Evolutionary conservation across 805 yeast species (phyloP), one percentile per base, ranked within the genome.

Genomic region (Pichia rugopelliculosa): DNA sequence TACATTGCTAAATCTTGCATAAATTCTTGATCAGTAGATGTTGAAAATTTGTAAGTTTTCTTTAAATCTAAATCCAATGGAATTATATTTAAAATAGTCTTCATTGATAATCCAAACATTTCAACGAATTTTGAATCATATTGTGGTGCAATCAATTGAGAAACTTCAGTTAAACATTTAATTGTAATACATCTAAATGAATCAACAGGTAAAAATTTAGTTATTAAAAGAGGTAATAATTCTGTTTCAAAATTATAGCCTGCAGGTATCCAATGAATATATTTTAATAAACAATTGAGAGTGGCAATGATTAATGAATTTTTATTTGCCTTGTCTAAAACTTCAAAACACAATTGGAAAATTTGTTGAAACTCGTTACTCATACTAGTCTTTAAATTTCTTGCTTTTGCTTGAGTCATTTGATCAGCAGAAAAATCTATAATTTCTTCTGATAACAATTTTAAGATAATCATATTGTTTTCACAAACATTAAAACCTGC

Each of bases 351-450:
- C 50, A 95, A 76, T 61, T 85, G 86, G 71, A 89, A 93, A 58
- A 93, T 90, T 63, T 87, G 95, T 56, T 89, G 86, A 60, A 93
- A 93, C 67, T 93, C 98, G 47, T 83, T 82, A 55, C 86, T 76
- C 87, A 93, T 82, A 57, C 88, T 85, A 42, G 77, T 72, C 66
- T 88, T 93, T 64, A 93, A 77, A 51, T 79, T 78, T 58, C 82
- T 78, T 6, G 96, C 87, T 68, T 91, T 91, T 6, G 96, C 96
- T 67, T 88, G 96, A 39, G 99, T 93, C 87, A 93, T 83, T 63
- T 87, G 96, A 55, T 90, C 97, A 43, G 89, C 87, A n/a, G 95
- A 82, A 63, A 75, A 93, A 68, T 93, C 98, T 64, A 91, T 93
- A 18, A 93, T 95, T 68, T 93, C 99, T 69, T 93, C 99, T 45